Base-by-base conservation (phyloP, 169 alveolate species). In the Plasmodium chabaudi region DNA sequence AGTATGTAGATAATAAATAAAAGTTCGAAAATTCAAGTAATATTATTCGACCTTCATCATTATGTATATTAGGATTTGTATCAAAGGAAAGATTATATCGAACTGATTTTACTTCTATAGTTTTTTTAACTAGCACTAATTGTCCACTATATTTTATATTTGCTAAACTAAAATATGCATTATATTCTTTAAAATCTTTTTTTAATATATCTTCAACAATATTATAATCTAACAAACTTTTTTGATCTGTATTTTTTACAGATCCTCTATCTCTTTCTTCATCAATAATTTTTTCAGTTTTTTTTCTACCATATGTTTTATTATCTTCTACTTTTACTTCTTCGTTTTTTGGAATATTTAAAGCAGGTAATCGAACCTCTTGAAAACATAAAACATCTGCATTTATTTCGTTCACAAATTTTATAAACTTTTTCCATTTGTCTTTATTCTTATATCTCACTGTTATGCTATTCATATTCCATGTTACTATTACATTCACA, bases 121-220 rank as follows among this genome's bases (percentile, higher is more conserved):
- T 55, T 47, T 47, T 82, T 56, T 82, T 82, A 19, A 82, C 27
- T 49, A 82, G 56, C 5, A 82, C 72, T 7, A 82, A 47, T 44
- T 82, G 90, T 0, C 90, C 90, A 67, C 90, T 82, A 46, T 82
- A 82, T 67, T 82, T 82, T n/a, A 82, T 82, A 47, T 82, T 82
- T 7, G 90, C 90, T 56, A 82, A 82, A 61, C 90, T 82, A 59
- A 82, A 82, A 21, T 82, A 82, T 0, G 84, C 72, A 82, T 82
- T 67, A n/a, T 82, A 82, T 23, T 82, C 46, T 55, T 44, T 42
- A 65, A 82, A 82, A 67, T 82, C 90, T 51, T 82, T 44, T 55
- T 82, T 82, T 15, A 82, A 67, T 27, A 82, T 82, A 1, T 6
- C 12, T 0, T 67, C 65, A 15, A 82, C 59, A 10, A 82, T 44